A percentile compares a stretch with the other conserved stretches of the same genome.
Conservation (phyloP, 805 yeast species). For the Pichia occidentalis region DNA sequence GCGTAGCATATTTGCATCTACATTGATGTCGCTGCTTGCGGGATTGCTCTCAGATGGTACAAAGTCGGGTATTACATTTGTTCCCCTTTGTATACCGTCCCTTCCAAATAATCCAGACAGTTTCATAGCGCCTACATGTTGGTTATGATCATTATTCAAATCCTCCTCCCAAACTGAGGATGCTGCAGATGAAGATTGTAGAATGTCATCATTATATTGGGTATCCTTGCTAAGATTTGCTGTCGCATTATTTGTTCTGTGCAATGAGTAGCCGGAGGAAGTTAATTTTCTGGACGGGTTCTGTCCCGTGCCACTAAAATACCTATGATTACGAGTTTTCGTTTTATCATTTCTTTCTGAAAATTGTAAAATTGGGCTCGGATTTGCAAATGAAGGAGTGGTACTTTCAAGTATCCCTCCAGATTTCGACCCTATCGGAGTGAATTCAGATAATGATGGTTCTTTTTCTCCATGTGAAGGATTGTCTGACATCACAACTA, state of each 20-base stretch:
- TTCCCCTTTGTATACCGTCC: slow-evolving; percentile 15
- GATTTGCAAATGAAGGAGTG: slow-evolving; percentile 5
- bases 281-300: neutral
- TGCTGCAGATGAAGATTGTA: slow-evolving; percentile 16
- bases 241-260: slow-evolving; percentile 2
- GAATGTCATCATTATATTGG: slow-evolving; percentile 1
- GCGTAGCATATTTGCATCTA: slow-evolving; percentile 21
- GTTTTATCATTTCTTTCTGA: slow-evolving; percentile 3
- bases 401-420: neutral
- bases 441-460: slow-evolving; percentile 11
- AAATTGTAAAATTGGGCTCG: slow-evolving; percentile 5
- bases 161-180: slow-evolving; percentile 20
- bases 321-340: slow-evolving; percentile 1
- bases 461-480: too few species aligned
- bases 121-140: neutral
- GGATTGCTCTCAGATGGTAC: slow-evolving; percentile 17
- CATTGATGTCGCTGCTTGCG: slow-evolving; percentile 9
- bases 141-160: slow-evolving; percentile 10
- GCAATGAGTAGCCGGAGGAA: slow-evolving; percentile 3
- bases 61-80: slow-evolving; percentile 23
- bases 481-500: too few species aligned
- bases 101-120: slow-evolving; percentile 15
- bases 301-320: neutral
- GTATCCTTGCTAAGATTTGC: neutral
- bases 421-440: slow-evolving; percentile 14